A percentile compares a stretch with the other conserved stretches of the same genome.
phyloP scores from a whole-genome alignment of 2,329 filamentous ascomycete genomes.

The Beauveria sp. region DNA sequence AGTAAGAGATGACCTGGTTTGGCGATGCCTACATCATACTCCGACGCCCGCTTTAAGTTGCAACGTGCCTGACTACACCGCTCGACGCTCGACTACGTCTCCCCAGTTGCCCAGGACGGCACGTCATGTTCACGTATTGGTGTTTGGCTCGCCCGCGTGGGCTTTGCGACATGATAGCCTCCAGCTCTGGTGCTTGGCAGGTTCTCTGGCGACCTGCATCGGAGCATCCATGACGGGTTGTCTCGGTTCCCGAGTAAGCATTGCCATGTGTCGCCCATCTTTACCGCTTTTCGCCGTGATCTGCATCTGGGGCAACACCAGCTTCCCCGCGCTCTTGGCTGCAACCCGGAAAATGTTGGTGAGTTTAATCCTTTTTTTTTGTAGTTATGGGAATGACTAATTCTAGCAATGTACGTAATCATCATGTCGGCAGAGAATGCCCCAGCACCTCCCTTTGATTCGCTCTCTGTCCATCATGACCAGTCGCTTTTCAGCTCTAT shows the following conservation, averaged over 20 bases:
- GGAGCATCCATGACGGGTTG: neutral
- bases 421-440: neutral
- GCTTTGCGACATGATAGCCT: neutral
- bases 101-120: neutral
- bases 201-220: neutral
- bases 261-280: constrained; percentile 3
- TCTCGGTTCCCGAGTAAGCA: neutral
- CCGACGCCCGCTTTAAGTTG: too few species aligned
- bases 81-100: neutral
- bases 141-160: neutral
- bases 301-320: neutral
- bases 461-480: neutral
- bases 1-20: too few species aligned
- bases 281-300: neutral
- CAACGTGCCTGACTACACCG: too few species aligned
- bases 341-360: neutral
- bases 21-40: too few species aligned
- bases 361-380: constrained; percentile 7
- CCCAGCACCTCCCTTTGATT: neutral
- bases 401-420: constrained; percentile 10
- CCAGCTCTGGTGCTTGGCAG: neutral
- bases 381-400: neutral
- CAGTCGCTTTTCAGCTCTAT: neutral
- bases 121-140: neutral
- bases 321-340: neutral